Conservation (phyloP, 2,329 filamentous ascomycete genomes). For the Calonectria pseudoreteaudii region DNA sequence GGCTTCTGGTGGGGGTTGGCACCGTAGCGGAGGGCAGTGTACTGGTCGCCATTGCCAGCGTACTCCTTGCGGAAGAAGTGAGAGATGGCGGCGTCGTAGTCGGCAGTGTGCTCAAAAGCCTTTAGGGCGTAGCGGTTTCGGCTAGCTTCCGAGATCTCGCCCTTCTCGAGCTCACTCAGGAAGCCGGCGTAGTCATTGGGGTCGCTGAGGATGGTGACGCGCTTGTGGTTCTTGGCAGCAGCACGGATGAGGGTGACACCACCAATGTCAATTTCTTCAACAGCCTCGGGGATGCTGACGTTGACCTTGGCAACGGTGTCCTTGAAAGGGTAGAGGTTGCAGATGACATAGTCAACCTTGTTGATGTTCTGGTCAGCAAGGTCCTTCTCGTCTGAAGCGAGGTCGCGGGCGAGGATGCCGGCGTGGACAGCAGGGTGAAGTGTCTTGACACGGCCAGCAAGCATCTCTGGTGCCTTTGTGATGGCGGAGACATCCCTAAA, state of each 20-base stretch:
- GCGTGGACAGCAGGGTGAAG: conserved; percentile 93
- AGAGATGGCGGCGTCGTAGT: conserved; percentile 94
- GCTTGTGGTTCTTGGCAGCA: conserved; percentile 96
- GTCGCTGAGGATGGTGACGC: conserved; percentile 96
- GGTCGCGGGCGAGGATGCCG: conserved; percentile 92
- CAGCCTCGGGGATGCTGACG: conserved; percentile 94
- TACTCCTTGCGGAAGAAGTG: conserved; percentile 99
- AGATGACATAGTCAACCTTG: conserved; percentile 96
- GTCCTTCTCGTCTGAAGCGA: conserved; percentile 96
- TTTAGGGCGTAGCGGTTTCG: conserved; percentile 93
- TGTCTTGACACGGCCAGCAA: conserved; percentile 87
- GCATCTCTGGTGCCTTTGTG: conserved; percentile 97
- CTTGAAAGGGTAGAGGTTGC: conserved; percentile 99
- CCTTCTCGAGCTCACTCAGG: conserved; percentile 87
- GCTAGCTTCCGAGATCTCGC: conserved; percentile 86
- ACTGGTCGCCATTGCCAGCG: conserved; percentile 84
- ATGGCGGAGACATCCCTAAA: conserved; percentile 94
- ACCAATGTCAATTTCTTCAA: conserved; percentile 99
- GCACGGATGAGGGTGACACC: conserved; percentile 96
- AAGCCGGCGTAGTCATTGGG: conserved; percentile 95
- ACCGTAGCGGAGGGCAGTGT: conserved; percentile 90
- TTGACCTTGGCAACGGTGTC: conserved; percentile 97
- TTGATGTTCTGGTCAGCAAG: conserved; percentile 94
- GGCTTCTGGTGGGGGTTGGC: conserved; percentile 99
- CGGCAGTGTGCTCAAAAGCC: conserved; percentile 97